A percentile compares a stretch with the other conserved stretches of the same genome.
Conservation (phyloP, 257 asterid species). For the Scutellaria barbata region DNA sequence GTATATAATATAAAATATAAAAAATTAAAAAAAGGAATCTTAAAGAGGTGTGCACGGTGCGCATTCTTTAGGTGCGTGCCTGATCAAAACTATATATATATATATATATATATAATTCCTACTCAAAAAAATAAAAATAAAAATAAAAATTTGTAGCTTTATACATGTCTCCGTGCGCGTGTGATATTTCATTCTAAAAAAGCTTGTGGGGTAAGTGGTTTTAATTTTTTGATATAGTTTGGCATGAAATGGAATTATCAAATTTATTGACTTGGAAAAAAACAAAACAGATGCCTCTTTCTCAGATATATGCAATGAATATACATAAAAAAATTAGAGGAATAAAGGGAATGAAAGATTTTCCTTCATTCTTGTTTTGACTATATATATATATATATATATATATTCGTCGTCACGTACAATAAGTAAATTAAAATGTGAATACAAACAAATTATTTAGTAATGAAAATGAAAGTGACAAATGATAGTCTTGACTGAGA, state of each 20-base stretch:
- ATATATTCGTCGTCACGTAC: conserved; percentile 7
- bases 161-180: background rate
- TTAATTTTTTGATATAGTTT: background rate
- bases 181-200: background rate
- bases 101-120: no score
- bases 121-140: no score
- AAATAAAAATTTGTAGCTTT: no score
- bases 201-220: background rate
- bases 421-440: conserved; percentile 17
- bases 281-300: conserved; percentile 28
- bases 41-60: no score
- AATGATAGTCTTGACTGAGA: conserved; percentile 35
- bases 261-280: conserved; percentile 25
- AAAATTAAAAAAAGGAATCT: no score
- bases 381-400: conserved; percentile 19
- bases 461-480: conserved; percentile 6
- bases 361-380: conserved; percentile 43
- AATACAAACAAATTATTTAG: conserved; percentile 17
- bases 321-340: background rate
- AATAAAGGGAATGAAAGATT: conserved; percentile 32
- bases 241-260: conserved; percentile 33
- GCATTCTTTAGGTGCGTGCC: no score
- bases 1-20: no score
- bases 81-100: no score
- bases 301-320: conserved; percentile 22